These are phyloP conservation scores for Mucuna pruriens DNA, from an alignment of 306 rosid species.

Conservation along the genomic window DNA sequence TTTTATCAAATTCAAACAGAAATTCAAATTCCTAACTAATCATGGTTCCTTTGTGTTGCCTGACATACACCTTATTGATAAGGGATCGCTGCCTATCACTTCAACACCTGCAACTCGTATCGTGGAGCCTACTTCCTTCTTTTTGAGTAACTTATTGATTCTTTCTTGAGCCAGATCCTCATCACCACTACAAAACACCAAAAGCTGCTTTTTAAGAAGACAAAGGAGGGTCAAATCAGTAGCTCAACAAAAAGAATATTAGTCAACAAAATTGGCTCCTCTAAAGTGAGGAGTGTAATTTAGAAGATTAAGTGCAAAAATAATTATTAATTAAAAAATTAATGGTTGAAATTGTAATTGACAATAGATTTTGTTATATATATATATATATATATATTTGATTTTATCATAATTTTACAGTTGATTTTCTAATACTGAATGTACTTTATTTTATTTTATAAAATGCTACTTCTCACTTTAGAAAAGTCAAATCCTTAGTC, in stretches of 20 bases:
- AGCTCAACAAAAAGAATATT: conserved; percentile 23
- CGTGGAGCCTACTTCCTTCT: conserved; percentile 74
- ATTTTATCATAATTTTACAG: too few species aligned
- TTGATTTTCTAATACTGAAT: too few species aligned
- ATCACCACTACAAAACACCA: conserved; percentile 81
- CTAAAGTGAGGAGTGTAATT: too few species aligned
- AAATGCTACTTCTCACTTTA: too few species aligned
- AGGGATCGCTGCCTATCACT: conserved; percentile 14
- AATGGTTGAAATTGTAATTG: too few species aligned
- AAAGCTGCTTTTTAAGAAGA: conserved; percentile 41
- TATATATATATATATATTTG: too few species aligned
- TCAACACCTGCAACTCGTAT: conserved; percentile 78
- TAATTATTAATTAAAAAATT: too few species aligned
- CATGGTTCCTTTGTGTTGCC: background rate
- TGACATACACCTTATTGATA: background rate
- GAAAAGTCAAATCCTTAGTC: background rate
- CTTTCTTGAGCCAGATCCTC: conserved; percentile 99
- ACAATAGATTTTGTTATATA: too few species aligned
- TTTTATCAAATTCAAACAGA: too few species aligned
- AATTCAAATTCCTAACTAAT: too few species aligned
- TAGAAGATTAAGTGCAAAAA: too few species aligned
- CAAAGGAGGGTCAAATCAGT: conserved; percentile 12
- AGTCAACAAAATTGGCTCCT: background rate
- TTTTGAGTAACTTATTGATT: conserved; percentile 82
- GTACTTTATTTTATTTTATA: too few species aligned